These are phyloP conservation scores for Sporisorium iseilematis-ciliati DNA, from an alignment of 1,284 basidiomycete genomes.

Conservation along the genomic window DNA sequence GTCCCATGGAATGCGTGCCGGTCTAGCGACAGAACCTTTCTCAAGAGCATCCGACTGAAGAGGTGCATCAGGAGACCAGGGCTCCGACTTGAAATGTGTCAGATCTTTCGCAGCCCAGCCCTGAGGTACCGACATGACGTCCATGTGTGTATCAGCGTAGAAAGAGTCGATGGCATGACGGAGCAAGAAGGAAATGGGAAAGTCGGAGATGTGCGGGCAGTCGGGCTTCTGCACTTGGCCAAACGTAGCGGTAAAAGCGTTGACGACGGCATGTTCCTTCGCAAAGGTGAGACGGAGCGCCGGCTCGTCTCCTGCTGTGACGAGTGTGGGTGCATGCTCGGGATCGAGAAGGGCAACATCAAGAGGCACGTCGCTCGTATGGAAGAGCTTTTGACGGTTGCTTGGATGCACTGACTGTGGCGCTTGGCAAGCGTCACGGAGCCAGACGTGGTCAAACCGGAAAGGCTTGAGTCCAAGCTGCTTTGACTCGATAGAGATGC, in stretches of 20 bases:
- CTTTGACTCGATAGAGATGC: constrained; percentile 67
- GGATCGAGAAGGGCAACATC: constrained; percentile 71
- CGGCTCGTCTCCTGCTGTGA: constrained; percentile 23
- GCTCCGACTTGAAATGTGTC: constrained; percentile 49
- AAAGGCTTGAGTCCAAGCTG: constrained; percentile 50
- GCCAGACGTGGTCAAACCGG: constrained; percentile 67
- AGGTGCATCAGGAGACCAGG: constrained; percentile 32
- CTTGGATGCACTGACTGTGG: constrained; percentile 77
- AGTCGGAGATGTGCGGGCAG: constrained; percentile 55
- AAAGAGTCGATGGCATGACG: constrained; percentile 72
- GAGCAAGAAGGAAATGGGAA: constrained; percentile 71
- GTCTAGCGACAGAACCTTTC: constrained; percentile 71
- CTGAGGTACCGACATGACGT: constrained; percentile 53
- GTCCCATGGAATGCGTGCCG: constrained; percentile 72
- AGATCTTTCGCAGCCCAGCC: constrained; percentile 63
- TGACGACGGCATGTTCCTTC: constrained; percentile 48
- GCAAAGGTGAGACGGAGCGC: constrained; percentile 47
- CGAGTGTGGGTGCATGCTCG: constrained; percentile 52
- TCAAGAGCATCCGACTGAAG: constrained; percentile 5
- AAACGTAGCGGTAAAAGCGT: constrained; percentile 60
- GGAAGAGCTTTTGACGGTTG: constrained; percentile 82
- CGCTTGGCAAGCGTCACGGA: constrained; percentile 76
- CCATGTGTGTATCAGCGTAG: constrained; percentile 60
- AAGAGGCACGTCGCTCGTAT: constrained; percentile 74
- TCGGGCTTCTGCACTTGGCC: constrained; percentile 22